Evolutionary conservation across 768 basidiomycete genomes (phyloP).

Genomic region (Serendipita sp.): DNA sequence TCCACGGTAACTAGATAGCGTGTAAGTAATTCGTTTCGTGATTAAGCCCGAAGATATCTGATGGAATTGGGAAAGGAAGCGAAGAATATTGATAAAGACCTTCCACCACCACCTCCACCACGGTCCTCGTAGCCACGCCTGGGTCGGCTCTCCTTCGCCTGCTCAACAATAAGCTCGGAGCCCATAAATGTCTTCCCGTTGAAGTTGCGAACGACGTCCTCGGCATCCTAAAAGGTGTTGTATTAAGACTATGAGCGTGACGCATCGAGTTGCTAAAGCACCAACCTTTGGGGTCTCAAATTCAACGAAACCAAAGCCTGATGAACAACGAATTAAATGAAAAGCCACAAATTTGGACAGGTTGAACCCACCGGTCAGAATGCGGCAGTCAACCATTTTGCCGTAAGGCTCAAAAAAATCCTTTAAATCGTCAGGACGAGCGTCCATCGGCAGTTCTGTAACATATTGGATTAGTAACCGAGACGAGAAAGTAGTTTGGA

Average conservation of each 20-base stretch:
- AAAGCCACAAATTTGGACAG: background rate
- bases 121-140: constrained; percentile 60
- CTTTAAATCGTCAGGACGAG: constrained; percentile 66
- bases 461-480: background rate
- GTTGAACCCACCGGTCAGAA: constrained; percentile 68
- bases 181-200: constrained; percentile 87
- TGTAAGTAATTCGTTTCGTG: background rate
- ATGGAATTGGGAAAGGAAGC: background rate
- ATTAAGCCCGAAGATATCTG: background rate
- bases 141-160: constrained; percentile 82
- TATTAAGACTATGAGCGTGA: background rate
- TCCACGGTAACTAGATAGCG: constrained; percentile 15
- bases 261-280: background rate
- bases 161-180: constrained; percentile 86
- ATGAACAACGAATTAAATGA: background rate
- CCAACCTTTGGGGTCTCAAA: constrained; percentile 71
- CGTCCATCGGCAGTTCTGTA: constrained; percentile 66
- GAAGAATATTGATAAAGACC: constrained; percentile 5
- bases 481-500: background rate
- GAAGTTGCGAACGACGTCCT: constrained; percentile 77
- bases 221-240: constrained; percentile 56
- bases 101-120: constrained; percentile 28
- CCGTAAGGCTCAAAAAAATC: constrained; percentile 88
- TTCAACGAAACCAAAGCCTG: constrained; percentile 93
- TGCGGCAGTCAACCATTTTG: constrained; percentile 74